These are phyloP conservation scores for Cyberlindnera suaveolens DNA, from an alignment of 805 yeast genomes.

Conservation along the genomic window DNA sequence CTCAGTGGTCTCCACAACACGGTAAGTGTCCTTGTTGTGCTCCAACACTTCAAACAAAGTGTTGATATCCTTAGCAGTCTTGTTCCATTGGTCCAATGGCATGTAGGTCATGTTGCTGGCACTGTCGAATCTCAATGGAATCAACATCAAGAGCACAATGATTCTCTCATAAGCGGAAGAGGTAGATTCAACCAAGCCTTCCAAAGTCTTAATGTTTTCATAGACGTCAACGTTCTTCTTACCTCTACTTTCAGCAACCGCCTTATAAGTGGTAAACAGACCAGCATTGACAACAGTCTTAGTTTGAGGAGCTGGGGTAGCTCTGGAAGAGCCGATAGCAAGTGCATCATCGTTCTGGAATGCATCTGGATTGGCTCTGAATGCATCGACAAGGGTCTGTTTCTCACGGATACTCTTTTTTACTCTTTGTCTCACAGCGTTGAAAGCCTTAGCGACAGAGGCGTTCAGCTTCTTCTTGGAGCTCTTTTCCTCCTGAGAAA, in stretches of 20 bases:
- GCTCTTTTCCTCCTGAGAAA: conserved; percentile 38
- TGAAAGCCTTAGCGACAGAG: conserved; percentile 77
- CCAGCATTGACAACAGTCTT: conserved; percentile 24
- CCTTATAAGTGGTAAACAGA: conserved; percentile 66
- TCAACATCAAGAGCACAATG: conserved; percentile 68
- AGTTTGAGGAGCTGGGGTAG: conserved; percentile 23
- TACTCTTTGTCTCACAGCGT: conserved; percentile 82
- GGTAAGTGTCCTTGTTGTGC: conserved; percentile 46
- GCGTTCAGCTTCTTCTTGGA: conserved; percentile 70
- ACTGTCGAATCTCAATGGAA: conserved; percentile 85
- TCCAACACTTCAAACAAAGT: conserved; percentile 66
- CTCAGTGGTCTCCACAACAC: conserved; percentile 70
- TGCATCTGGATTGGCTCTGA: conserved; percentile 64
- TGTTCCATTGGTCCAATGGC: conserved; percentile 78
- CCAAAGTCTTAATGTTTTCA: conserved; percentile 72
- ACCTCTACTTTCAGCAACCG: conserved; percentile 86
- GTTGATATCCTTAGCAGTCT: conserved; percentile 55
- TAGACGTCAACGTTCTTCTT: conserved; percentile 83
- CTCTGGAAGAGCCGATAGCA: conserved; percentile 10
- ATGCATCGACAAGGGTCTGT: conserved; percentile 51
- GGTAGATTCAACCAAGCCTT: conserved; percentile 44
- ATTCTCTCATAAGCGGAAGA: conserved; percentile 70
- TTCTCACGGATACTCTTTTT: conserved; percentile 72
- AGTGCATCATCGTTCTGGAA: conserved; percentile 48
- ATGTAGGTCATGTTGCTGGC: conserved; percentile 60